Conservation (phyloP, 2,329 filamentous ascomycete species). For the Claviceps quebecensis region DNA sequence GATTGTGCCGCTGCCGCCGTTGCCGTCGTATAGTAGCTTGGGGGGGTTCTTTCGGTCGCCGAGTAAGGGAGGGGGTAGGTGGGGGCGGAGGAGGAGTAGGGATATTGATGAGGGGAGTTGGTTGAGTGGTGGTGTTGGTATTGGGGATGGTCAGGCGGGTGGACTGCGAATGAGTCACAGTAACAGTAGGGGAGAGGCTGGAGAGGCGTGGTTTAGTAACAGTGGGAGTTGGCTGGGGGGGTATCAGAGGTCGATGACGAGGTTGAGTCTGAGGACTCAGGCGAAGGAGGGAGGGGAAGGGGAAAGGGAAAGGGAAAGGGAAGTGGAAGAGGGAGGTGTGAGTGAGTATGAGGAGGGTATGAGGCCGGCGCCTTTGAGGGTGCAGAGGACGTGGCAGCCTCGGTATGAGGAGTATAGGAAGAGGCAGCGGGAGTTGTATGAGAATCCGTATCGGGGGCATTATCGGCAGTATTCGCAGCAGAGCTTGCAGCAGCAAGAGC, state of each 20-base stretch:
- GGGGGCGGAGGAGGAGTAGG: not conserved
- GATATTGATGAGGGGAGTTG: not conserved
- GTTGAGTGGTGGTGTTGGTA: constrained; percentile 19
- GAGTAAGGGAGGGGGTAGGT: constrained; percentile 3
- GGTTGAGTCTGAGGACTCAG: constrained; percentile 17
- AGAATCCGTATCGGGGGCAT: not conserved
- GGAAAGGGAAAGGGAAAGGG: constrained; percentile 7
- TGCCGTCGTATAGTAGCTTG: constrained; percentile 20
- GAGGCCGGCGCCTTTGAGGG: constrained; percentile 1
- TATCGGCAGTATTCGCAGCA: not conserved
- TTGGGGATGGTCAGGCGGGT: not conserved
- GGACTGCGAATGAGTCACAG: not conserved
- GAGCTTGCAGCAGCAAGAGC: not conserved
- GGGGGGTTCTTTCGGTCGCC: constrained; percentile 12
- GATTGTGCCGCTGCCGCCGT: constrained; percentile 16
- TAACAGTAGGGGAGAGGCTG: not conserved
- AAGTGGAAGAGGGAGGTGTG: not conserved
- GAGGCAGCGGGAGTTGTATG: constrained; percentile 1
- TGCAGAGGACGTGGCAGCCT: constrained; percentile 1
- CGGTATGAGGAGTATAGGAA: constrained; percentile 5
- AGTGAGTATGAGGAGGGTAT: constrained; percentile 1
- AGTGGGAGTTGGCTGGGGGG: constrained; percentile 20
- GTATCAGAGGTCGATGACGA: constrained; percentile 17
- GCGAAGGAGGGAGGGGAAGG: constrained; percentile 13
- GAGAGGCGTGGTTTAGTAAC: constrained; percentile 14